Conservation (phyloP, 495 filamentous ascomycete genomes). For the Hypoxylon trugodes region DNA sequence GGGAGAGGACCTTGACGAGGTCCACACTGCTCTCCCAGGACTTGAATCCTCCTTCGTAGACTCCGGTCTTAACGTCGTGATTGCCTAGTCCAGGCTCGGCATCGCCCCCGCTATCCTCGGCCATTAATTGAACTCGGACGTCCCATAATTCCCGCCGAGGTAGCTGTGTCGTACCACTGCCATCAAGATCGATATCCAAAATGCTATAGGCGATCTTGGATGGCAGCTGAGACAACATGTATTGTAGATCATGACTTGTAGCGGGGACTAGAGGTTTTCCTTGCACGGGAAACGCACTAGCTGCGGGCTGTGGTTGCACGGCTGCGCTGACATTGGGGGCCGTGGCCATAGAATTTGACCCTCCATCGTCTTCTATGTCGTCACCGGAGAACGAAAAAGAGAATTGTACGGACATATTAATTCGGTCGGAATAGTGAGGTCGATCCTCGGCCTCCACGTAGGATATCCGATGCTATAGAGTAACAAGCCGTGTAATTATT, state of each 20-base stretch:
- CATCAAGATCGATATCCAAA: slow-evolving; percentile 63
- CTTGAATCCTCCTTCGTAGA: slow-evolving; percentile 99
- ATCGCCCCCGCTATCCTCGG: slow-evolving; percentile 62
- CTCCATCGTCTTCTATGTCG: slow-evolving; percentile 74
- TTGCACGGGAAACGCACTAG: slow-evolving; percentile 58
- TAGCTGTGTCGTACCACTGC: slow-evolving; percentile 61
- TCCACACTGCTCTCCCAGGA: slow-evolving; percentile 97
- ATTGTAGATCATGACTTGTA: slow-evolving; percentile 49
- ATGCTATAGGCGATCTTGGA: slow-evolving; percentile 79
- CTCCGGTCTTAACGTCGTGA: slow-evolving; percentile 85
- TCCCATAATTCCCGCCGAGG: slow-evolving; percentile 93
- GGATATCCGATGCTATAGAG: slow-evolving; percentile 5
- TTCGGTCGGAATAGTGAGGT: not conserved
- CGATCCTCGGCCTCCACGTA: not conserved
- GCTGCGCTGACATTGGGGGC: slow-evolving; percentile 39
- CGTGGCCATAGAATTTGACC: slow-evolving; percentile 48
- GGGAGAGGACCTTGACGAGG: slow-evolving; percentile 73
- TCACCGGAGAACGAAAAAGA: slow-evolving; percentile 85
- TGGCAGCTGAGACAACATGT: slow-evolving; percentile 73
- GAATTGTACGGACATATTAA: slow-evolving; percentile 58
- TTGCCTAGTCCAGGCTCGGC: slow-evolving; percentile 68
- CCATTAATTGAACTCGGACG: slow-evolving; percentile 92
- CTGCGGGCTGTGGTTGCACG: slow-evolving; percentile 38
- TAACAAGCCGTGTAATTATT: not conserved
- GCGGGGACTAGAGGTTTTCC: slow-evolving; percentile 59